A percentile compares a stretch with the other conserved stretches of the same genome.
These are phyloP conservation scores for Apiospora pterosperma DNA, from an alignment of 2,329 filamentous ascomycete species.

Conservation along the genomic window DNA sequence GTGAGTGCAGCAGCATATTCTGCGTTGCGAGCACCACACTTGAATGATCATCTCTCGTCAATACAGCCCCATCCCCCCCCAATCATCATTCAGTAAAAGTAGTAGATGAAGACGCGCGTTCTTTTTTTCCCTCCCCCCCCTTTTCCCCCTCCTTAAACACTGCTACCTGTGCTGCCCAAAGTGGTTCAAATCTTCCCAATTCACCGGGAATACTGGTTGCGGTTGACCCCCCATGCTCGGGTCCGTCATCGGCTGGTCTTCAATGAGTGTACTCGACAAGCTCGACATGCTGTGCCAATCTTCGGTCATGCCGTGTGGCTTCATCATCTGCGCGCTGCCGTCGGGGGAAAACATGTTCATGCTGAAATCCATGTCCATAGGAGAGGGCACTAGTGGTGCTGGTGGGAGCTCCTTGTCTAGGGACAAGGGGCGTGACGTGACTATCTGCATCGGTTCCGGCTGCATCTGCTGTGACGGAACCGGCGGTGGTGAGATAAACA, in stretches of 20 bases:
- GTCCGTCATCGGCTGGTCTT: slow-evolving; percentile 11
- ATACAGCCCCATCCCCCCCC: neutral
- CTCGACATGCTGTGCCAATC: slow-evolving; percentile 13
- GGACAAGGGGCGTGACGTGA: slow-evolving; percentile 10
- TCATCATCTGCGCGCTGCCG: slow-evolving; percentile 9
- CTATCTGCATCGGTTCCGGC: slow-evolving; percentile 11
- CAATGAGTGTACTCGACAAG: slow-evolving; percentile 9
- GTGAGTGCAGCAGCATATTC: neutral
- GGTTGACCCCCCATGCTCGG: slow-evolving; percentile 5
- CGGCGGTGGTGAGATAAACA: slow-evolving; percentile 9
- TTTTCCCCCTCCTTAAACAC: neutral
- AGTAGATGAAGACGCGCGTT: neutral
- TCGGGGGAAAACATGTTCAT: slow-evolving; percentile 8
- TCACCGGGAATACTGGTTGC: slow-evolving; percentile 7
- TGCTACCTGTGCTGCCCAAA: slow-evolving; percentile 2
- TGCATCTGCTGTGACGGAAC: slow-evolving; percentile 11
- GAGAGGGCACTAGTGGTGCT: slow-evolving; percentile 11
- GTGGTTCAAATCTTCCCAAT: slow-evolving; percentile 10
- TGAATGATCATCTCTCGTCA: neutral
- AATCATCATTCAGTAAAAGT: neutral
- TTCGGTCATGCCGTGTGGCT: slow-evolving; percentile 8
- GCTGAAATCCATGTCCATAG: slow-evolving; percentile 14
- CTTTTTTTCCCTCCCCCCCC: neutral
- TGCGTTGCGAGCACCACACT: neutral
- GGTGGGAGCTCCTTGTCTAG: slow-evolving; percentile 15